A percentile compares a stretch with the other conserved stretches of the same genome.
Evolutionary conservation across 371 early-diverging fungal genomes (phyloP).

Genomic region (Lichtheimia hyalospora): DNA sequence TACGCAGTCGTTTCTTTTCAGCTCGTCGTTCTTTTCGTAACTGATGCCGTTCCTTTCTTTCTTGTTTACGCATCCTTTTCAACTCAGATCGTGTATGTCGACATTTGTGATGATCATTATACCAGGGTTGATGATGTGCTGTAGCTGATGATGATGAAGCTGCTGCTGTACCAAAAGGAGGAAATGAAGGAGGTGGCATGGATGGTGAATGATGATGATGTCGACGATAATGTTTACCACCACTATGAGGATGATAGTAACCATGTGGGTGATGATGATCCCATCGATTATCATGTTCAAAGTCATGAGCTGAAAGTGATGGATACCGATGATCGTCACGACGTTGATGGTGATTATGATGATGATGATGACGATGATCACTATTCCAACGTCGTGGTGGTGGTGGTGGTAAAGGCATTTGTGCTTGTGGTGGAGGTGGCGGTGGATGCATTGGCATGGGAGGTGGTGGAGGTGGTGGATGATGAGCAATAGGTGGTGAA

Average conservation of each 20-base stretch:
- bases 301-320: neutral
- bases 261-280: neutral
- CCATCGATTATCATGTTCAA: slow-evolving; percentile 1
- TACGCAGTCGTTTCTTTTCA: neutral
- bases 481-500: slow-evolving; percentile 7
- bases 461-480: slow-evolving; percentile 7
- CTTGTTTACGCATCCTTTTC: neutral
- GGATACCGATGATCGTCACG: too few species aligned
- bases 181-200: neutral
- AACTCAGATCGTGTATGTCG: slow-evolving; percentile 1
- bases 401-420: neutral
- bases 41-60: neutral
- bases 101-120: too few species aligned
- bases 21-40: slow-evolving; percentile 5
- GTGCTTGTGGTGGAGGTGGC: slow-evolving; percentile 3
- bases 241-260: neutral
- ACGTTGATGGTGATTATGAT: neutral
- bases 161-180: neutral
- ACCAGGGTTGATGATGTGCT: too few species aligned
- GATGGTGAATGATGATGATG: neutral
- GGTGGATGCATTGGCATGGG: slow-evolving; percentile 2
- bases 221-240: neutral
- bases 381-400: neutral
- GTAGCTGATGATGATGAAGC: neutral
- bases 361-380: neutral